A percentile compares a stretch with the other conserved stretches of the same genome.
Evolutionary conservation across 805 yeast species (phyloP).

Genomic region (Candida coleopterorum): DNA sequence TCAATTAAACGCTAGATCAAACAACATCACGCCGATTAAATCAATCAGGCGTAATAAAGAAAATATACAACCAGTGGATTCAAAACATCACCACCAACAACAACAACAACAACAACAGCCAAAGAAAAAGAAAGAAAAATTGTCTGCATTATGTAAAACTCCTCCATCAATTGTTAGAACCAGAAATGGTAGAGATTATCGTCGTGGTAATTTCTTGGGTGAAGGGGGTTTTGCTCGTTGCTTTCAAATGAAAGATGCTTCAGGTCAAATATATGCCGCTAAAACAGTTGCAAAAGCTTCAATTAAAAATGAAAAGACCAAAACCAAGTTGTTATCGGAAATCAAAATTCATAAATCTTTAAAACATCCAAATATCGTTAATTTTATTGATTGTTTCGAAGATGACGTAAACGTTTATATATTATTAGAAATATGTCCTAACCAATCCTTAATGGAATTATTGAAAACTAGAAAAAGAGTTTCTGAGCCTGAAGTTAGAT

Average conservation of each 20-base stretch:
- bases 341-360: slow-evolving; percentile 91
- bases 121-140: slow-evolving; percentile 81
- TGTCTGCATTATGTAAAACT: slow-evolving; percentile 88
- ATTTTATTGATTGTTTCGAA: slow-evolving; percentile 94
- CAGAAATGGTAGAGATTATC: slow-evolving; percentile 81
- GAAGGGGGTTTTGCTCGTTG: slow-evolving; percentile 99
- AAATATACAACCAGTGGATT: slow-evolving; percentile 11
- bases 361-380: slow-evolving; percentile 85
- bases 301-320: slow-evolving; percentile 84
- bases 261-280: slow-evolving; percentile 88
- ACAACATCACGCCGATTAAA: slow-evolving; percentile 29
- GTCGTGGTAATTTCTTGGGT: slow-evolving; percentile 85
- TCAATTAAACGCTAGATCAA: slow-evolving; percentile 45
- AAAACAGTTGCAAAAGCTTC: slow-evolving; percentile 97
- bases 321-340: slow-evolving; percentile 80
- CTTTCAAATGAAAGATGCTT: slow-evolving; percentile 89
- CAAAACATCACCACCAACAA: slow-evolving; percentile 11
- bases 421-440: slow-evolving; percentile 88
- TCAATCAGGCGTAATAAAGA: slow-evolving; percentile 21
- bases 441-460: slow-evolving; percentile 91
- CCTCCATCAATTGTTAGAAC: slow-evolving; percentile 93
- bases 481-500: slow-evolving; percentile 88
- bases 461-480: slow-evolving; percentile 78
- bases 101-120: slow-evolving; percentile 14
- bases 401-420: slow-evolving; percentile 94